Evolutionary conservation across 768 basidiomycete species (phyloP).

Genomic region (Steccherinum ochraceum): DNA sequence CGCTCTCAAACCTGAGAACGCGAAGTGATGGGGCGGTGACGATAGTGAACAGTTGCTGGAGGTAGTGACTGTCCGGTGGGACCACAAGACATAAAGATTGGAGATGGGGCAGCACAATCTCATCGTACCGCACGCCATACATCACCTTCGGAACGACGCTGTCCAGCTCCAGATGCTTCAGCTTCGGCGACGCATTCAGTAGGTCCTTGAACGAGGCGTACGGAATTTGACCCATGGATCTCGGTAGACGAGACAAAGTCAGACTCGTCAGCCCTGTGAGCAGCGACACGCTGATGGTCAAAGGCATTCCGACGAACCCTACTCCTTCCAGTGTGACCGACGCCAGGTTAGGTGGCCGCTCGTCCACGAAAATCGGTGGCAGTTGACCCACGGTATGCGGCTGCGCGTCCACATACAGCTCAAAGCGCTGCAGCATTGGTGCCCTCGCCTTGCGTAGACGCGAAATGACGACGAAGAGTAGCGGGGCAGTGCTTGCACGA

Average conservation of each 20-base stretch:
- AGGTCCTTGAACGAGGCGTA: conserved; percentile 4
- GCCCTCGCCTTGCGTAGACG: neutral
- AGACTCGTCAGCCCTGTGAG: conserved; percentile 3
- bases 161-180: conserved; percentile 4
- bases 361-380: neutral
- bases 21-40: conserved; percentile 2
- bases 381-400: neutral
- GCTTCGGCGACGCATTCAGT: neutral
- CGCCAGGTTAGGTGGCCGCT: neutral
- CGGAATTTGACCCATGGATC: neutral
- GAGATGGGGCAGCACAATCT: conserved; percentile 1
- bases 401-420: neutral
- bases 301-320: neutral
- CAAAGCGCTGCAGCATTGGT: neutral
- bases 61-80: neutral
- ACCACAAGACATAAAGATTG: conserved; percentile 3
- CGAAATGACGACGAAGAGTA: conserved; percentile 1
- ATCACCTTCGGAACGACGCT: conserved; percentile 1
- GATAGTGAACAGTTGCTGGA: conserved; percentile 2
- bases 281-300: neutral
- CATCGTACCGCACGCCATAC: neutral
- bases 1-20: conserved; percentile 2
- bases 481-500: neutral
- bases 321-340: neutral
- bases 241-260: conserved; percentile 2